These are phyloP conservation scores for Penicillium sclerotiorum DNA, from an alignment of 2,329 filamentous ascomycete genomes.

Conservation along the genomic window DNA sequence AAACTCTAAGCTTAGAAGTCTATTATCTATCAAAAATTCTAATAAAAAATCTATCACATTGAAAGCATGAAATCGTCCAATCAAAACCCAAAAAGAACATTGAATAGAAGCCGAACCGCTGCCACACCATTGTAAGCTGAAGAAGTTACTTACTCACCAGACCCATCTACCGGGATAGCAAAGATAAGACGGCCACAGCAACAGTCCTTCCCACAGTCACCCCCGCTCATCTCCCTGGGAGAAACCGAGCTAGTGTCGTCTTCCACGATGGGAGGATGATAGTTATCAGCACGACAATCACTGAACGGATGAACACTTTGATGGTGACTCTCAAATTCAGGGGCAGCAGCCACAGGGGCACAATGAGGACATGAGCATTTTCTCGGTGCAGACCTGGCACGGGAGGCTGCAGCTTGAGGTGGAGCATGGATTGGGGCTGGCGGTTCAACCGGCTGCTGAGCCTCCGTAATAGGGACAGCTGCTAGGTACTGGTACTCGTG, in stretches of 20 bases:
- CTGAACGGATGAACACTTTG: neutral
- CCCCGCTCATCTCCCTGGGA: neutral
- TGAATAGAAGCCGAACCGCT: no score
- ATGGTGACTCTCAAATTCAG: neutral
- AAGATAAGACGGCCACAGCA: neutral
- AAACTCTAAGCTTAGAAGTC: no score
- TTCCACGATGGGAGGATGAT: neutral
- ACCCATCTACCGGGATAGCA: neutral
- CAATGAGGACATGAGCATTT: neutral
- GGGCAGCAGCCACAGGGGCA: neutral
- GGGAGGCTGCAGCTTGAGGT: neutral
- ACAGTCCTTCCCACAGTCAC: neutral
- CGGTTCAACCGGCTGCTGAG: neutral
- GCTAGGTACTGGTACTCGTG: neutral
- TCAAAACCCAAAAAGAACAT: no score
- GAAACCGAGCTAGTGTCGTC: constrained; percentile 5
- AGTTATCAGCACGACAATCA: neutral
- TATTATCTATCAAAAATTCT: no score
- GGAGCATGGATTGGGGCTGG: neutral
- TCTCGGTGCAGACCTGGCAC: neutral
- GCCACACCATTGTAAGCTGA: no score
- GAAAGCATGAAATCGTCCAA: no score
- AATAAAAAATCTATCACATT: no score
- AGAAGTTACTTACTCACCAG: neutral
- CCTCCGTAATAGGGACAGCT: neutral